A percentile compares a stretch with the other conserved stretches of the same genome.
Evolutionary conservation across 192 early-diverging fungal genomes (phyloP).

Genomic region (Coemansia sp.): DNA sequence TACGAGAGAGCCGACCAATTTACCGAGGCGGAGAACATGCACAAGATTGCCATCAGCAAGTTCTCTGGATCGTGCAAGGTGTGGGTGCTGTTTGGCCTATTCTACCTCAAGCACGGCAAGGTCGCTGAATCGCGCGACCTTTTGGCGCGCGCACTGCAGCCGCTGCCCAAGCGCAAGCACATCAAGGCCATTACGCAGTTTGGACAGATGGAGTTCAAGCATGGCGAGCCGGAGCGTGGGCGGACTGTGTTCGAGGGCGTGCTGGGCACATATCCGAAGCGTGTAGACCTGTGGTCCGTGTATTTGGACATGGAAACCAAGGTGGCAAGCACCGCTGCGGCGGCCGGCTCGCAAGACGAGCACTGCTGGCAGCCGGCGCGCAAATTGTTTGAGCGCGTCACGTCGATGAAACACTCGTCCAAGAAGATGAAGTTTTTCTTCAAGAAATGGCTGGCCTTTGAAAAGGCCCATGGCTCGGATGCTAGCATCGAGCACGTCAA

Average conservation of each 20-base stretch:
- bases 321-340: slow-evolving; percentile 10
- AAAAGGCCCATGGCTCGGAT: slow-evolving; percentile 80
- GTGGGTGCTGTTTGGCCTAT: slow-evolving; percentile 85
- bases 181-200: slow-evolving; percentile 93
- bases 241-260: slow-evolving; percentile 97
- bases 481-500: slow-evolving; percentile 87
- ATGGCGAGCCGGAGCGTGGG: slow-evolving; percentile 95
- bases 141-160: slow-evolving; percentile 75
- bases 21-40: slow-evolving; percentile 64
- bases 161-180: slow-evolving; percentile 92
- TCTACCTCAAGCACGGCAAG: slow-evolving; percentile 72
- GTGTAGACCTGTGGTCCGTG: slow-evolving; percentile 93
- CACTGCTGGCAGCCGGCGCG: slow-evolving; percentile 47
- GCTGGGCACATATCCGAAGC: slow-evolving; percentile 87
- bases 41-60: slow-evolving; percentile 74
- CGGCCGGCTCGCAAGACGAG: slow-evolving; percentile 39
- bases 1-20: slow-evolving; percentile 84
- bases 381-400: slow-evolving; percentile 85
- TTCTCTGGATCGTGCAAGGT: slow-evolving; percentile 89
- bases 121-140: slow-evolving; percentile 71
- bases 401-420: slow-evolving; percentile 85
- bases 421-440: slow-evolving; percentile 99
- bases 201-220: slow-evolving; percentile 96
- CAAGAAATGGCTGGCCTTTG: slow-evolving; percentile 96
- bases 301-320: slow-evolving; percentile 95